These are phyloP conservation scores for Orbilia javanica DNA, from an alignment of 2,329 filamentous ascomycete species.

Conservation along the genomic window DNA sequence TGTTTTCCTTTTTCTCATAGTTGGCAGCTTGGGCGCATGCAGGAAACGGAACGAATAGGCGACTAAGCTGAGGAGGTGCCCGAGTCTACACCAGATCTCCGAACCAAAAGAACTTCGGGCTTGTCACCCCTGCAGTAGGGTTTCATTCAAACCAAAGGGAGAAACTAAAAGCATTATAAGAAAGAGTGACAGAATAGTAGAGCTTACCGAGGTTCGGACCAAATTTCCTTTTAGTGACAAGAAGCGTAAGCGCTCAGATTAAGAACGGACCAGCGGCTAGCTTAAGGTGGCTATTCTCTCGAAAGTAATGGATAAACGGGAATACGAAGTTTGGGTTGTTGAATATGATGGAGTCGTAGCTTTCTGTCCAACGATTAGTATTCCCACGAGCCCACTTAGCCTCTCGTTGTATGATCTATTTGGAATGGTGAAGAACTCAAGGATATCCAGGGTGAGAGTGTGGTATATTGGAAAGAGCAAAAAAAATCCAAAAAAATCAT, in stretches of 20 bases:
- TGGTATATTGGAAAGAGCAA: background rate
- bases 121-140: slow-evolving; percentile 46
- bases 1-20: slow-evolving; percentile 45
- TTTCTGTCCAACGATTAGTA: slow-evolving; percentile 20
- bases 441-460: background rate
- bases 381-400: background rate
- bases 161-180: slow-evolving; percentile 47
- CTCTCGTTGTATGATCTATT: background rate
- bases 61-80: slow-evolving; percentile 43
- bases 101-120: slow-evolving; percentile 26
- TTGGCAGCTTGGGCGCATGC: slow-evolving; percentile 55
- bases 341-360: background rate
- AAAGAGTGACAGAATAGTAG: slow-evolving; percentile 36
- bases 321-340: background rate
- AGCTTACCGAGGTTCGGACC: slow-evolving; percentile 51
- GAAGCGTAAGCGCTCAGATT: slow-evolving; percentile 33
- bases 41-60: slow-evolving; percentile 58
- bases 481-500: too few species aligned
- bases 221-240: slow-evolving; percentile 28
- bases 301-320: slow-evolving; percentile 9
- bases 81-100: slow-evolving; percentile 49
- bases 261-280: slow-evolving; percentile 22
- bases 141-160: slow-evolving; percentile 54
- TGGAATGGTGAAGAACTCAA: background rate
- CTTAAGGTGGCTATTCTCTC: background rate